Evolutionary conservation across 208 protist species (phyloP), one percentile per base, ranked within the genome.

Genomic region (Leishmania mexicana): DNA sequence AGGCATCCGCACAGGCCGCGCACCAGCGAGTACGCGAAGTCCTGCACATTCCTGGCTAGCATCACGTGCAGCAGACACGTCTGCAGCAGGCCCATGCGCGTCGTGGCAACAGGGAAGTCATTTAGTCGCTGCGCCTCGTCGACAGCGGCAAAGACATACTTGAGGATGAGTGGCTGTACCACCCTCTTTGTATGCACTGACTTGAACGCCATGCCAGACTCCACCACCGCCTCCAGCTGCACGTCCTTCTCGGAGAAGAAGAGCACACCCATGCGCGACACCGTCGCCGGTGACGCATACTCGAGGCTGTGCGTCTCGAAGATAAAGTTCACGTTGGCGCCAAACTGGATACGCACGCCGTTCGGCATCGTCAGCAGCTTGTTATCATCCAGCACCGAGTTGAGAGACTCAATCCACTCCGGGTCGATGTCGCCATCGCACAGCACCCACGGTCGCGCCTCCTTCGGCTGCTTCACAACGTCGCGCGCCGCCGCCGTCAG

Each of bases 361-460:
- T 99, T 99, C 11, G 99, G 98, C 83, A 99, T 96, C 49, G 99
- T 99, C 35, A 99, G 91, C 58, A 99, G 92, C 80, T 99, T 99
- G 94, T 99, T 99, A 87, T 99, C 99, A 85, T 99, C 99, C 40
- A 99, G 89, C 28, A 99, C 99, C 45, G 99, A 99, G 93, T 99
- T 99, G 51, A 99, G 92, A 58, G 99, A 99, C 90, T 99, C 99
- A 74, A 99, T 99, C 99, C 98, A 99, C 81, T 99, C 97, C 13
- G 98, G 97, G 91, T 99, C 98, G 81, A 99, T 99, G 82, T 99
- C 98, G 57, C 99, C 99, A 83, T 99, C 99, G 77, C 98, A 99
- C 42, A 98, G 79, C 60, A 99, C 96, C 98, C 98, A 98, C 75
- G 94, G 89, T 28, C 89, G 86, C n/a, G 83, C 47, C 77, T 92